A percentile compares a stretch with the other conserved stretches of the same genome.
Evolutionary conservation across 1,284 basidiomycete genomes (phyloP).

Genomic region (Trametes polyzona): DNA sequence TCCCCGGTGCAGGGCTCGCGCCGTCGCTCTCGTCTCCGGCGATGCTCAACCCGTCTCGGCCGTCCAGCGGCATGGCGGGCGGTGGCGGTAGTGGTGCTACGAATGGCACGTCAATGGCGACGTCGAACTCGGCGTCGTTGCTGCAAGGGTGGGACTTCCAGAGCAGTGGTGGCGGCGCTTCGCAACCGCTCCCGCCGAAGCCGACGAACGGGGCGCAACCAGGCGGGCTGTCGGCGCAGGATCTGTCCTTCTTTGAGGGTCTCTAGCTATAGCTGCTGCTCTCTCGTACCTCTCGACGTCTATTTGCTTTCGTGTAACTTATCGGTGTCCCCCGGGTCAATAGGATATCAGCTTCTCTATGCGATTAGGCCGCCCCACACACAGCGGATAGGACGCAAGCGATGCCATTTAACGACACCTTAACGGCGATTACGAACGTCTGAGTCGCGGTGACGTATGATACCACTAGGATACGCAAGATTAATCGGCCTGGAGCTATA

Average conservation of each 20-base stretch:
- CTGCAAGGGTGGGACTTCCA: slow-evolving; percentile 17
- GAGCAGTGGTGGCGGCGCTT: background rate
- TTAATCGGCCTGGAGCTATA: too few relatives aligned
- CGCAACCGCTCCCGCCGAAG: slow-evolving; percentile 22
- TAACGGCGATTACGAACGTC: too few relatives aligned
- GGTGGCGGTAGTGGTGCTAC: slow-evolving; percentile 11
- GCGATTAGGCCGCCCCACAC: too few relatives aligned
- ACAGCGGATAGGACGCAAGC: too few relatives aligned
- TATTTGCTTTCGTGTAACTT: slow-evolving; percentile 20
- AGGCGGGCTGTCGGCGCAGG: slow-evolving; percentile 66
- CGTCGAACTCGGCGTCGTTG: slow-evolving; percentile 14
- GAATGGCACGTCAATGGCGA: background rate
- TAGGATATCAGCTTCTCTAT: background rate
- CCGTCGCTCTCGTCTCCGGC: slow-evolving; percentile 23
- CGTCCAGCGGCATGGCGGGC: slow-evolving; percentile 17
- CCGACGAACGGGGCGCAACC: slow-evolving; percentile 34
- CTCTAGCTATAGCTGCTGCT: slow-evolving; percentile 47
- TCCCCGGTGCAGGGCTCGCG: background rate
- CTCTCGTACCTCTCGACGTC: background rate
- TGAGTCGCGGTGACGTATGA: too few relatives aligned
- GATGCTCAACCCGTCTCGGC: slow-evolving; percentile 15
- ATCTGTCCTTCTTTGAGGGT: slow-evolving; percentile 77
- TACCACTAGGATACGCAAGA: too few relatives aligned
- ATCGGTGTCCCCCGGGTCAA: background rate
- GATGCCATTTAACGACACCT: too few relatives aligned